Evolutionary conservation across 2,329 filamentous ascomycete species (phyloP).

Genomic region (Colletotrichum brevisporum): DNA sequence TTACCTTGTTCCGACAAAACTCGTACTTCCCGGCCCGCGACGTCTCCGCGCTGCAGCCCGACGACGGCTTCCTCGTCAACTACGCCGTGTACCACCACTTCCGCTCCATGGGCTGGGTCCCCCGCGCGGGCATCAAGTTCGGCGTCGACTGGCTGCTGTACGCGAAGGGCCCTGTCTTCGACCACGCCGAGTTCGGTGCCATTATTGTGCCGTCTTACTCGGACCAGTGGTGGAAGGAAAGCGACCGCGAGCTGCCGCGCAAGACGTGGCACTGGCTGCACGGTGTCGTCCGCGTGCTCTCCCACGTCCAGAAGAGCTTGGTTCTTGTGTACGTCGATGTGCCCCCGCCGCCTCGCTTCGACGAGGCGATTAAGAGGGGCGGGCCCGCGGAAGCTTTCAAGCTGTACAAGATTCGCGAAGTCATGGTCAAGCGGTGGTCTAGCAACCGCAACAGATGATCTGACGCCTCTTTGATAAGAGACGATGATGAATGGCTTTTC

Average conservation of each 20-base stretch:
- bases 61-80: constrained; percentile 87
- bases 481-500: background rate
- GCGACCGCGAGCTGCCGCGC: constrained; percentile 63
- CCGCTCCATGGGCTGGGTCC: constrained; percentile 94
- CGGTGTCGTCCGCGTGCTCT: constrained; percentile 89
- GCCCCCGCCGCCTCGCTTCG: constrained; percentile 73
- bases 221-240: constrained; percentile 77
- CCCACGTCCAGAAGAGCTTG: constrained; percentile 90
- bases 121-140: constrained; percentile 93
- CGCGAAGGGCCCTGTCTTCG: constrained; percentile 91
- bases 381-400: constrained; percentile 72
- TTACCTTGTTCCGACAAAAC: constrained; percentile 76
- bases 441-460: constrained; percentile 77
- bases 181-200: constrained; percentile 93
- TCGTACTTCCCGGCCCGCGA: constrained; percentile 76
- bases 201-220: constrained; percentile 87
- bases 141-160: constrained; percentile 96
- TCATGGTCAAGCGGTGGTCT: constrained; percentile 86
- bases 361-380: constrained; percentile 63
- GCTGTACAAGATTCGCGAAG: constrained; percentile 83
- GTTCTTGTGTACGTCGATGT: constrained; percentile 94
- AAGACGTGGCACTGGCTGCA: constrained; percentile 88
- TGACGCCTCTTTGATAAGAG: background rate
- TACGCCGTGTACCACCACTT: constrained; percentile 97
- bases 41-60: constrained; percentile 69